These are phyloP conservation scores for Anisodus acutangulus DNA, from an alignment of 257 asterid species.

Conservation along the genomic window DNA sequence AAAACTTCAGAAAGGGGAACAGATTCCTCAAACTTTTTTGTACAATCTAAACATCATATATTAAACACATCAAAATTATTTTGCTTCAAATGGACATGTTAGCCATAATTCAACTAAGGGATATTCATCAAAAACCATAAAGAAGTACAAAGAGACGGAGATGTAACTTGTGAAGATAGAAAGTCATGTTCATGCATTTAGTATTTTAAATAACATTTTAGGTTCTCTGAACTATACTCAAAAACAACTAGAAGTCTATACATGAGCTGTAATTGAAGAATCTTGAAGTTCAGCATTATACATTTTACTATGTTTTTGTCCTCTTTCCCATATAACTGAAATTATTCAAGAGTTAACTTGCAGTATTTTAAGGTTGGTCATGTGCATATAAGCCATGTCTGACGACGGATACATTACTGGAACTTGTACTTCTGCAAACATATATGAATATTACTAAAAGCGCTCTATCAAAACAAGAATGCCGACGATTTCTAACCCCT, in stretches of 20 bases:
- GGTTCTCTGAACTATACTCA: background rate
- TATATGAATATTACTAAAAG: background rate
- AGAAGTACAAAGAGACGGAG: background rate
- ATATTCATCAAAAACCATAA: background rate
- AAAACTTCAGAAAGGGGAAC: background rate
- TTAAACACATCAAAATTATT: background rate
- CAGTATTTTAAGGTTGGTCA: background rate
- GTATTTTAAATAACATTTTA: background rate
- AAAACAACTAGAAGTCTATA: background rate
- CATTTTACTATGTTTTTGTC: background rate
- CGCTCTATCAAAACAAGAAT: background rate
- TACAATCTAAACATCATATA: background rate
- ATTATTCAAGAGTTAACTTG: background rate
- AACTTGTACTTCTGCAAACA: conserved; percentile 1
- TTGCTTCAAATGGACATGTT: background rate
- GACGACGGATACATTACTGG: background rate
- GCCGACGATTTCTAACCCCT: background rate
- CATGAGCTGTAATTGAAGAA: background rate
- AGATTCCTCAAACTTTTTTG: background rate
- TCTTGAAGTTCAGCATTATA: background rate
- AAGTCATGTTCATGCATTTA: background rate
- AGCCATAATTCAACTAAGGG: background rate
- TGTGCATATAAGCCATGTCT: background rate
- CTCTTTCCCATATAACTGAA: background rate
- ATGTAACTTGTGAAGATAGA: background rate